These are phyloP conservation scores for Vanrija pseudolonga DNA, from an alignment of 1,284 basidiomycete species.

Conservation along the genomic window DNA sequence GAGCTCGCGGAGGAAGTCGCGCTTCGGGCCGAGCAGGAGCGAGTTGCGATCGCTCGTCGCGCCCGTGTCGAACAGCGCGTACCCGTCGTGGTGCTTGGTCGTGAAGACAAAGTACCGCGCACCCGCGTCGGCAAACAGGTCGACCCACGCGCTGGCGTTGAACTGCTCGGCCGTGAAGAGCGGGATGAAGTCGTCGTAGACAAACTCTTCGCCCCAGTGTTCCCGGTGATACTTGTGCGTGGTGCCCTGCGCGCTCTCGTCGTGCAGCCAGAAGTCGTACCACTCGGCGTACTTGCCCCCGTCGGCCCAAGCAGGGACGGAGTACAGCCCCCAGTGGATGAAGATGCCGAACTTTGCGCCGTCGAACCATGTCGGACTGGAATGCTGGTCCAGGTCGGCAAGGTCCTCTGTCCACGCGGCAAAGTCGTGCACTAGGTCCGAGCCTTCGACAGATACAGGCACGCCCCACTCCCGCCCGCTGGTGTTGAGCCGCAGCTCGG, in stretches of 20 bases:
- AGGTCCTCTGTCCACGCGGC: slow-evolving; percentile 7
- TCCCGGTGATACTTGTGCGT: slow-evolving; percentile 56
- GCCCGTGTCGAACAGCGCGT: slow-evolving; percentile 56
- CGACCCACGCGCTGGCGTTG: slow-evolving; percentile 57
- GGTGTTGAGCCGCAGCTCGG: neutral
- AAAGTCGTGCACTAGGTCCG: slow-evolving; percentile 11
- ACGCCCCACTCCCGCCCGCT: neutral
- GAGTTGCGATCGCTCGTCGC: slow-evolving; percentile 54
- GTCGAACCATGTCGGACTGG: slow-evolving; percentile 13
- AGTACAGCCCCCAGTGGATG: slow-evolving; percentile 61
- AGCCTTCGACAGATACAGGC: neutral
- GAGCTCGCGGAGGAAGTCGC: slow-evolving; percentile 58
- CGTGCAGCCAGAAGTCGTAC: slow-evolving; percentile 50
- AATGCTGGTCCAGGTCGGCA: slow-evolving; percentile 9
- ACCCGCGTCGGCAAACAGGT: slow-evolving; percentile 57
- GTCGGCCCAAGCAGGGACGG: slow-evolving; percentile 45
- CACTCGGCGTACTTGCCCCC: slow-evolving; percentile 56
- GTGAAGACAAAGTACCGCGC: slow-evolving; percentile 63
- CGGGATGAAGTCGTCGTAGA: slow-evolving; percentile 60
- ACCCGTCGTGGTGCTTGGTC: slow-evolving; percentile 52
- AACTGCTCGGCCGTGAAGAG: slow-evolving; percentile 57
- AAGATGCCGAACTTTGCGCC: slow-evolving; percentile 49
- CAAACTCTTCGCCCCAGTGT: slow-evolving; percentile 54
- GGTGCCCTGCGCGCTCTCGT: slow-evolving; percentile 38
- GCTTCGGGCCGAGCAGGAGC: slow-evolving; percentile 55